Conservation (phyloP, 495 filamentous ascomycete species). For the Lepidopterella palustris region DNA sequence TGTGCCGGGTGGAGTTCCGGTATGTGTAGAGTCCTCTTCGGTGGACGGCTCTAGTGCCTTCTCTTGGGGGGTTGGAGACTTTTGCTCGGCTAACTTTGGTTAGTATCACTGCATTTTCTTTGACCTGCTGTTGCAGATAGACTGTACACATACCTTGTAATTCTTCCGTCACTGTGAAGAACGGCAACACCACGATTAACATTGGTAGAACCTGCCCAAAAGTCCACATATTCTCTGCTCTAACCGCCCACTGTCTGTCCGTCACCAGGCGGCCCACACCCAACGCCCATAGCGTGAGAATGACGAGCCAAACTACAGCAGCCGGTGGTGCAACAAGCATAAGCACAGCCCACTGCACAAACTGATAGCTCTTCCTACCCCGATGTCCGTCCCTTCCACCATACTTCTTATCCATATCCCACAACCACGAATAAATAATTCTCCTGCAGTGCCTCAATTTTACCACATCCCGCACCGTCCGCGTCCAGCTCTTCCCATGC, state of each 20-base stretch:
- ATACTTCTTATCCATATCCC: neutral
- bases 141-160: neutral
- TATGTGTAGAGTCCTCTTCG: neutral
- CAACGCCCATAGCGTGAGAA: neutral
- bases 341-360: neutral
- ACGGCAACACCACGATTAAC: conserved; percentile 2
- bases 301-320: neutral
- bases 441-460: neutral
- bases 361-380: neutral
- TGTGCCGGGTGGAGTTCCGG: neutral
- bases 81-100: neutral
- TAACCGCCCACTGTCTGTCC: neutral
- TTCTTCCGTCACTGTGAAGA: conserved; percentile 20
- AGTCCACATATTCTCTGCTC: neutral
- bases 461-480: neutral
- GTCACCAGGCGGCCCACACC: neutral
- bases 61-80: neutral
- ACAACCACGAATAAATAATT: neutral
- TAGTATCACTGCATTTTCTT: neutral
- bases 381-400: neutral
- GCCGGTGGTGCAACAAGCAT: neutral
- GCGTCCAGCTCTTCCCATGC: neutral
- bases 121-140: neutral
- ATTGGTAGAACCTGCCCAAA: conserved; percentile 11
- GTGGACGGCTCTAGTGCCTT: neutral